Percentiles rank a stretch among this genome's conserved stretches.
Evolutionary conservation across 345 rosid genomes (phyloP).

Genomic region (Trapa bicornis): DNA sequence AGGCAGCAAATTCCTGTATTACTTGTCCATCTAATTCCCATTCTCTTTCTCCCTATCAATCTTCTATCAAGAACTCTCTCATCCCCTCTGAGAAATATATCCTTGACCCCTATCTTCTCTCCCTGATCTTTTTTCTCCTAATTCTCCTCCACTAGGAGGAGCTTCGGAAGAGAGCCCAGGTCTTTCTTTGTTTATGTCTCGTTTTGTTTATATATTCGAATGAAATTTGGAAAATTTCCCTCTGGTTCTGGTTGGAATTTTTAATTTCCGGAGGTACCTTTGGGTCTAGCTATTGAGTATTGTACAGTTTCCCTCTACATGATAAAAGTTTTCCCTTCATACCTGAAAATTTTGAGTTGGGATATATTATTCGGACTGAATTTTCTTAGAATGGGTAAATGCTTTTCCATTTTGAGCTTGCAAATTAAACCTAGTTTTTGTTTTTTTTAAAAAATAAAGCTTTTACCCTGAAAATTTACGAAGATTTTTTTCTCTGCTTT

Average conservation of each 20-base stretch:
- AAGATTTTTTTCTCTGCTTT: neutral
- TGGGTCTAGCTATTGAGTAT: neutral
- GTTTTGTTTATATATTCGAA: neutral
- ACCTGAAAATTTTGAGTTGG: too few relatives aligned
- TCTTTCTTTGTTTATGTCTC: neutral
- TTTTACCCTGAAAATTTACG: too few relatives aligned
- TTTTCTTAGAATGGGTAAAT: too few relatives aligned
- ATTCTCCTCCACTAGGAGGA: conserved; percentile 11
- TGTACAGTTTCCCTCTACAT: neutral
- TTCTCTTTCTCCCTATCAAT: neutral
- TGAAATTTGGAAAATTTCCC: neutral
- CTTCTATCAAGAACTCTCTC: neutral
- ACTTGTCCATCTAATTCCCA: conserved; percentile 1
- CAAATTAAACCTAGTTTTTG: too few relatives aligned
- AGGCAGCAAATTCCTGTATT: neutral
- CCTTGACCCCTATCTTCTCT: conserved; percentile 2
- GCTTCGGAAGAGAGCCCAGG: conserved; percentile 4
- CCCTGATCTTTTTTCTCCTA: neutral
- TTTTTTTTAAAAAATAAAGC: too few relatives aligned
- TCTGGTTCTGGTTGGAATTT: conserved; percentile 2
- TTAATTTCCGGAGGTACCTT: neutral
- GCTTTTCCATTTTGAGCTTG: too few relatives aligned
- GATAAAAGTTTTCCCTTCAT: neutral
- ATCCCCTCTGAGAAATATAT: conserved; percentile 4
- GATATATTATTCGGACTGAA: too few relatives aligned